Evolutionary conservation across 2,329 filamentous ascomycete genomes (phyloP), one percentile per base, ranked within the genome.

Genomic region (Fusarium drepaniforme): DNA sequence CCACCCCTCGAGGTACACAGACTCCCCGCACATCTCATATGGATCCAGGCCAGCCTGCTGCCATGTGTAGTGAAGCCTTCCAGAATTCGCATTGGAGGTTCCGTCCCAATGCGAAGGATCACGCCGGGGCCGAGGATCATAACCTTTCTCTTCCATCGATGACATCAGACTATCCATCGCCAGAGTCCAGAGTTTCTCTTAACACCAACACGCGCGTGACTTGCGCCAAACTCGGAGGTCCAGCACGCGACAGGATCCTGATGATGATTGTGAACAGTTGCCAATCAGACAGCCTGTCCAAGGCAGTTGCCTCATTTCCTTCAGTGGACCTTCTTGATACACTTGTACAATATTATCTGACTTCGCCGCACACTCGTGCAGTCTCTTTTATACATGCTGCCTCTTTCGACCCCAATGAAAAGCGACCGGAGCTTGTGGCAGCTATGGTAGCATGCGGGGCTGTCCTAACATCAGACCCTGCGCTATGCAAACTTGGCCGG

Each of bases 401-500:
- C 0, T 83, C 83, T 0, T 83, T 86, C 38, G 74, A 82, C 6
- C 80, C 82, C 0, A 84, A 85, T 30, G 76, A 77, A 6, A 80
- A 82, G 44, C 74, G 78, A 9, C 80, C 84, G 0, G 84, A 84
- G 60, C 75, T 85, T 3, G 77, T 86, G 3, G 80, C 81, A 6
- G 81, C 78, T 2, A 78, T 86, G 66, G 79, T 82, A 8, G 80
- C 84, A 2, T 78, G 80, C 13, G 84, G 82, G 3, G 84, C 85
- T 0, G 81, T 83, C 0, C 64, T 82, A 13, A 85, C 84, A 2
- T 78, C 80, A 0, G 79, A 84, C 3, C 81, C 82, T 15, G 80
- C 83, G 0, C 74, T 86, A 5, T 75, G 82, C 12, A 85, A 83
- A 8, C 75, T 86, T 23, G 85, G 85, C 0, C 85, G 82, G 71